Conservation (phyloP, 2,329 filamentous ascomycete species). For the Neoarthrinium moseri region DNA sequence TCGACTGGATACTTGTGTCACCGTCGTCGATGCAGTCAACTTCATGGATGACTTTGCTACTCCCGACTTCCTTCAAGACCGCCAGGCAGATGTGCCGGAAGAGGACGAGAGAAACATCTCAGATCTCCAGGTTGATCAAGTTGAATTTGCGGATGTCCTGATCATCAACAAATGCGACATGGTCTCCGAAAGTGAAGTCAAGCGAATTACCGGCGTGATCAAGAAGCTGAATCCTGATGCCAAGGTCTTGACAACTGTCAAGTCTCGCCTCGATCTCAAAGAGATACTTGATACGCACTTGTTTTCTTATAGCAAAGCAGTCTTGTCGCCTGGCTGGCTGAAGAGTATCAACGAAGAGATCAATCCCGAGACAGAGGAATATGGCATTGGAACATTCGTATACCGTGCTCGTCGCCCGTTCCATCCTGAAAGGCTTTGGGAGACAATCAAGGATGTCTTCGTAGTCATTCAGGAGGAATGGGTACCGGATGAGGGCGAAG, state of each 20-base stretch:
- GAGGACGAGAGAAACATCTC: slow-evolving; percentile 75
- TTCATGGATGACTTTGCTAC: slow-evolving; percentile 73
- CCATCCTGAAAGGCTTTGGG: slow-evolving; percentile 45
- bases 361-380: slow-evolving; percentile 72
- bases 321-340: slow-evolving; percentile 57
- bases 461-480: slow-evolving; percentile 30
- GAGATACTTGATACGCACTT: slow-evolving; percentile 65
- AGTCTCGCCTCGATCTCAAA: slow-evolving; percentile 46
- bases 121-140: slow-evolving; percentile 74
- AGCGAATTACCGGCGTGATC: slow-evolving; percentile 46
- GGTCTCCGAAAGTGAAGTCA: neutral
- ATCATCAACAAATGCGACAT: slow-evolving; percentile 67
- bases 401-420: slow-evolving; percentile 60
- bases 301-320: slow-evolving; percentile 55
- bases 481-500: slow-evolving; percentile 33
- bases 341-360: slow-evolving; percentile 57
- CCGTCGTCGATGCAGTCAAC: slow-evolving; percentile 71
- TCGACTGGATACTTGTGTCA: slow-evolving; percentile 68
- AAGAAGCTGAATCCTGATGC: slow-evolving; percentile 65
- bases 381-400: slow-evolving; percentile 70
- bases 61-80: slow-evolving; percentile 59
- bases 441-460: slow-evolving; percentile 46
- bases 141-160: slow-evolving; percentile 74
- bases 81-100: slow-evolving; percentile 53
- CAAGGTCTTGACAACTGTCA: slow-evolving; percentile 56